Percentiles rank a stretch among this genome's conserved stretches.
Conservation (phyloP, 2,329 filamentous ascomycete species). For the Fusarium mangiferae region DNA sequence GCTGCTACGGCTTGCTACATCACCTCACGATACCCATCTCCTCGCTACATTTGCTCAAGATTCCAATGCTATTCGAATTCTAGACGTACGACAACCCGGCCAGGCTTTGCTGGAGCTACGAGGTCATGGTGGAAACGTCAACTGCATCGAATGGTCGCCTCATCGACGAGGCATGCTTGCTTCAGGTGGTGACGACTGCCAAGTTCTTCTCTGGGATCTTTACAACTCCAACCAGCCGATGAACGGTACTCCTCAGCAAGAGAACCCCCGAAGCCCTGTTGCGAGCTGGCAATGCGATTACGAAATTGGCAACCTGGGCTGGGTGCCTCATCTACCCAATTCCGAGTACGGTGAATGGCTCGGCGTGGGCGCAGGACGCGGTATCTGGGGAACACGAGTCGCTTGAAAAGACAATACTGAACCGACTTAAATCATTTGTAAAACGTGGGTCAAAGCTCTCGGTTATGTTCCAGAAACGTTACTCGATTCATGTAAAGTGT, state of each 20-base stretch:
- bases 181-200: constrained; percentile 89
- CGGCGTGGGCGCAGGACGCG: constrained; percentile 81
- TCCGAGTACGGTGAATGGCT: constrained; percentile 83
- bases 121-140: constrained; percentile 85
- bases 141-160: constrained; percentile 96
- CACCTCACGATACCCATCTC: constrained; percentile 93
- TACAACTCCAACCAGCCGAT: constrained; percentile 67
- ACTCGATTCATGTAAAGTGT: constrained; percentile 41
- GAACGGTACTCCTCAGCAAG: constrained; percentile 62
- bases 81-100: constrained; percentile 95
- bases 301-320: constrained; percentile 85
- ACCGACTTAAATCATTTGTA: constrained; percentile 29
- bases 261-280: constrained; percentile 73
- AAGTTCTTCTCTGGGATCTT: constrained; percentile 94
- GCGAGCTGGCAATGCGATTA: constrained; percentile 88
- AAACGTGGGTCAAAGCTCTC: constrained; percentile 5
- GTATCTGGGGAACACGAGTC: constrained; percentile 78
- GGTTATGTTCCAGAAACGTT: constrained; percentile 11
- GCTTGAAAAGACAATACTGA: constrained; percentile 41
- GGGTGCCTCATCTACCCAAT: constrained; percentile 78
- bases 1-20: constrained; percentile 83
- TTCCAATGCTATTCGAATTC: constrained; percentile 89
- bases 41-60: constrained; percentile 97
- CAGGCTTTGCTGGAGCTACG: constrained; percentile 94
- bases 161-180: constrained; percentile 86